These are phyloP conservation scores for Vitis cinerea DNA, from an alignment of 164 flowering plant species.

Conservation along the genomic window DNA sequence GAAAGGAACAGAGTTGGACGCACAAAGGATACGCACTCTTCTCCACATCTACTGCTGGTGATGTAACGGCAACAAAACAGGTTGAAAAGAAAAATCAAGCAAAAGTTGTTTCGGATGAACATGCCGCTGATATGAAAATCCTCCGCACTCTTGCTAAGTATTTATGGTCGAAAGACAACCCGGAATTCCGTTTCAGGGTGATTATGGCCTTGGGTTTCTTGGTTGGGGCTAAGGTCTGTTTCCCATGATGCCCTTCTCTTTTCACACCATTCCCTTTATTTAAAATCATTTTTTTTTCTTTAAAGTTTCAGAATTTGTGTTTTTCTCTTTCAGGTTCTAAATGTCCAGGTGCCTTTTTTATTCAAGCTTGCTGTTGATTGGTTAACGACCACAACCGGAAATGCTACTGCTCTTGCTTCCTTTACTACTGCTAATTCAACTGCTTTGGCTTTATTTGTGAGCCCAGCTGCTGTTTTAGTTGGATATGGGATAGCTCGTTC, in stretches of 20 bases:
- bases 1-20: constrained; percentile 25
- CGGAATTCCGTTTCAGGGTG: constrained; percentile 78
- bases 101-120: constrained; percentile 29
- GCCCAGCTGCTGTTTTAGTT: constrained; percentile 83
- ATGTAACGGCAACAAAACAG: constrained; percentile 13
- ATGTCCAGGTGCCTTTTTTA: constrained; percentile 95
- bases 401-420: constrained; percentile 54
- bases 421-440: constrained; percentile 69
- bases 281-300: not conserved
- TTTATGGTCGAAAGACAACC: constrained; percentile 88
- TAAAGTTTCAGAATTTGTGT: not conserved
- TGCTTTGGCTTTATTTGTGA: constrained; percentile 63
- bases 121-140: constrained; percentile 58
- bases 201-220: constrained; percentile 70
- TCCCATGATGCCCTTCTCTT: not conserved
- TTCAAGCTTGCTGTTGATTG: constrained; percentile 97
- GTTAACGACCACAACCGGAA: constrained; percentile 68
- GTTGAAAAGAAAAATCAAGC: not conserved
- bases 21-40: constrained; percentile 40
- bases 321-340: constrained; percentile 59
- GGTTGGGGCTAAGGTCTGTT: constrained; percentile 73
- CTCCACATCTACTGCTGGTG: constrained; percentile 42
- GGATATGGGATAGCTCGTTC: constrained; percentile 97
- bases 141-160: constrained; percentile 73
- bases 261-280: not conserved